These are phyloP conservation scores for Fusarium zealandicum DNA, from an alignment of 2,329 filamentous ascomycete species.

Conservation along the genomic window DNA sequence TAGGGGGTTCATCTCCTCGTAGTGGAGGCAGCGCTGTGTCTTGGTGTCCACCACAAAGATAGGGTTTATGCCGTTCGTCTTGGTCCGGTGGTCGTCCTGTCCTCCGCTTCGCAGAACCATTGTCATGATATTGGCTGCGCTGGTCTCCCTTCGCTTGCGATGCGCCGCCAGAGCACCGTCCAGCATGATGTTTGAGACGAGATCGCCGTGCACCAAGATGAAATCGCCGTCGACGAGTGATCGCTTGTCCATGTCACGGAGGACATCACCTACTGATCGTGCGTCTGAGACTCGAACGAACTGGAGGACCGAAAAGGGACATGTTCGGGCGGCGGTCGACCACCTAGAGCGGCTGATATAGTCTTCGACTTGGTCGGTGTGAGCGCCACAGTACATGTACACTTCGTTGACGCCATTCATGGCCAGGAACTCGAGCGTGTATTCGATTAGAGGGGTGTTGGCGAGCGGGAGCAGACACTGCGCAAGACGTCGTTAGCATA, in stretches of 20 bases:
- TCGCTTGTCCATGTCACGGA: constrained; percentile 90
- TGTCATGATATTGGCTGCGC: constrained; percentile 98
- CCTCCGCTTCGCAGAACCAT: constrained; percentile 86
- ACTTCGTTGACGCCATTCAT: constrained; percentile 96
- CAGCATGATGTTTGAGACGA: constrained; percentile 89
- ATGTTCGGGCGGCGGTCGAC: constrained; percentile 63
- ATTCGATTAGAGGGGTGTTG: constrained; percentile 95
- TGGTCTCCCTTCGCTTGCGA: constrained; percentile 77
- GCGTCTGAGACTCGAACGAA: constrained; percentile 86
- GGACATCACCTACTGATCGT: constrained; percentile 88
- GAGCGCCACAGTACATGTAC: constrained; percentile 88
- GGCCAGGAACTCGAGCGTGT: constrained; percentile 94
- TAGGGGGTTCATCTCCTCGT: constrained; percentile 84
- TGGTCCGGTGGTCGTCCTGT: constrained; percentile 73
- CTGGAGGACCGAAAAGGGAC: constrained; percentile 79
- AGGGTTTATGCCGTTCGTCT: constrained; percentile 76
- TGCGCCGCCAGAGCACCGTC: constrained; percentile 80
- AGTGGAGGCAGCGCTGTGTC: constrained; percentile 85
- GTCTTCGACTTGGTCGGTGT: constrained; percentile 84
- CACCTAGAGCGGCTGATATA: constrained; percentile 83
- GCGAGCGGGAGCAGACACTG: constrained; percentile 92
- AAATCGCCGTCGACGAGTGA: constrained; percentile 90
- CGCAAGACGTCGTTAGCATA: constrained; percentile 27
- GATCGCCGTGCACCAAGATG: constrained; percentile 88
- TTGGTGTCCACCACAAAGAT: constrained; percentile 86